Conservation (phyloP, 805 yeast genomes). For the Kuraishia ogatae region DNA sequence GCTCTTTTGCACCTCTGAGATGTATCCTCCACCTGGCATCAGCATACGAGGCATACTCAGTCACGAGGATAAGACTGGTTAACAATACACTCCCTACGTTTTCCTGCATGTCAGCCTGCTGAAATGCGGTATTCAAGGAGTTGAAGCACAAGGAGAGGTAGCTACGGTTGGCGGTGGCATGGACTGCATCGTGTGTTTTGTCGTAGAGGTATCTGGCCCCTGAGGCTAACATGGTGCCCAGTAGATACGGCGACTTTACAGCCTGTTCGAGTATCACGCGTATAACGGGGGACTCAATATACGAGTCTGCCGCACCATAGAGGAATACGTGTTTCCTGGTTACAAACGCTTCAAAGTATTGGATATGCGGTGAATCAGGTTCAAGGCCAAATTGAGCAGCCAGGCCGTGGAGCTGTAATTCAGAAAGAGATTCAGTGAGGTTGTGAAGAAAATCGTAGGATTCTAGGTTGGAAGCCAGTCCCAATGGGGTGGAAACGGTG, state of each 20-base stretch:
- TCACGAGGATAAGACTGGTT: conserved; percentile 57
- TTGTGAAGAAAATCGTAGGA: background rate
- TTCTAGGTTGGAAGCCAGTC: background rate
- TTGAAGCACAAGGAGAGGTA: conserved; percentile 55
- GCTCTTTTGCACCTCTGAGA: conserved; percentile 54
- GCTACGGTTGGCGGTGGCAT: conserved; percentile 8
- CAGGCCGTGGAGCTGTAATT: conserved; percentile 10
- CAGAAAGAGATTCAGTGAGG: conserved; percentile 1
- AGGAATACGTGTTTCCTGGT: conserved; percentile 18
- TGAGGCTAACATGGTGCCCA: conserved; percentile 62
- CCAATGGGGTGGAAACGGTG: background rate
- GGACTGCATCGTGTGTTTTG: conserved; percentile 2
- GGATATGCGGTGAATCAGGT: conserved; percentile 8
- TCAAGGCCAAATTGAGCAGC: conserved; percentile 12
- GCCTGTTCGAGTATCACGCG: conserved; percentile 16
- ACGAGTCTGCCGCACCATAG: conserved; percentile 18
- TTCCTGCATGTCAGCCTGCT: conserved; percentile 11
- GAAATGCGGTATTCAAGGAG: conserved; percentile 28
- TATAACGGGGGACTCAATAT: conserved; percentile 18
- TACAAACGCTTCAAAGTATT: conserved; percentile 18
- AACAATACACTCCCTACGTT: conserved; percentile 58
- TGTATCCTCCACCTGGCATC: conserved; percentile 56
- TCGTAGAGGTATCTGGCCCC: conserved; percentile 41
- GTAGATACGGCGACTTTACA: conserved; percentile 41
- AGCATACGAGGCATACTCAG: conserved; percentile 45